These are phyloP conservation scores for Lycium barbarum DNA, from an alignment of 257 asterid species.

Conservation along the genomic window DNA sequence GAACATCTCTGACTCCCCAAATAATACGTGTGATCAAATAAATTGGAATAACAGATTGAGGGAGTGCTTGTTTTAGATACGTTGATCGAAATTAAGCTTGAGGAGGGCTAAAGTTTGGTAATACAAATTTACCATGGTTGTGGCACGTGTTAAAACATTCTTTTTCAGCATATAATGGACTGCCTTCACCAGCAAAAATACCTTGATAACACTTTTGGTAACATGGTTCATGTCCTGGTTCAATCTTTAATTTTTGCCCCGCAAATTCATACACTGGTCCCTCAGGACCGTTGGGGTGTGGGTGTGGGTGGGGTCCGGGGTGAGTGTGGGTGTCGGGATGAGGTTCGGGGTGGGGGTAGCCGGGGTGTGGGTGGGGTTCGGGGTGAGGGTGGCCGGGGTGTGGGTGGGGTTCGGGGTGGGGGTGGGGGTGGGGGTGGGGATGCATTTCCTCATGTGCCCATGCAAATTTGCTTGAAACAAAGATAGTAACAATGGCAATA, in stretches of 20 bases:
- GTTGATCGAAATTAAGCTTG: not conserved
- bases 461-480: conserved; percentile 17
- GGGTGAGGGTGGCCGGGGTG: not conserved
- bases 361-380: not conserved
- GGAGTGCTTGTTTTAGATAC: not conserved
- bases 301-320: not conserved
- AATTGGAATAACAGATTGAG: not conserved
- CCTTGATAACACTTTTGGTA: not conserved
- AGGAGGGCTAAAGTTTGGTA: not conserved
- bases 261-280: not conserved
- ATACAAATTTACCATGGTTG: conserved; percentile 4
- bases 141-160: not conserved
- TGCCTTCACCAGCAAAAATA: conserved; percentile 21
- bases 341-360: not conserved
- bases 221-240: conserved; percentile 21
- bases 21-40: not conserved
- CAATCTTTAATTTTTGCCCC: not conserved
- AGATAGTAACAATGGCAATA: not conserved
- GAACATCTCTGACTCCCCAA: not conserved
- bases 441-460: conserved; percentile 8
- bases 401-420: not conserved
- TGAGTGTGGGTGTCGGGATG: not conserved
- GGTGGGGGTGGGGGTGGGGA: not conserved
- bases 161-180: conserved; percentile 30
- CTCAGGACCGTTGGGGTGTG: not conserved